Evolutionary conservation across 495 filamentous ascomycete species (phyloP), one percentile per base, ranked within the genome.

Genomic region (Xylaria venustula): DNA sequence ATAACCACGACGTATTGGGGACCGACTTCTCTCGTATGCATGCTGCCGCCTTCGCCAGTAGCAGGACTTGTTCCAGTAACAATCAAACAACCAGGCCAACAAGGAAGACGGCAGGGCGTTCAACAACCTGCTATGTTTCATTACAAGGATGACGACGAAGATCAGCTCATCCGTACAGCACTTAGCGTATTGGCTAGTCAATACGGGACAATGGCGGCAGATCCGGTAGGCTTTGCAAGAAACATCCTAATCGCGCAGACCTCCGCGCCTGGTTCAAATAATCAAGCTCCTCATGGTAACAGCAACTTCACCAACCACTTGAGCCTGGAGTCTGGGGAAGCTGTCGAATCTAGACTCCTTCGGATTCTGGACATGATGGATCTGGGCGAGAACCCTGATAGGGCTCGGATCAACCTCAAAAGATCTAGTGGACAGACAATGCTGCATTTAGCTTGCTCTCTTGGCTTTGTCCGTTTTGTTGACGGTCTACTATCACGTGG

Each of bases 1-100:
- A 88, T 86, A 1, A 90, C 88, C 9, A 93, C 90, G 11, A 90
- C 89, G 1, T 95, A 81, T 66, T 96, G 91, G 87, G 90, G 90
- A 22, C 84, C 89, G 52, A 87, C 84, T 44, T 89, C 88, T 19
- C 78, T 97, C n/a, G 90, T 95, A 41, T 96, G 91, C 68, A 75
- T 92, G 34, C 79, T 93, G 0, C 93, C 93, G 22, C 91, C 93
- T 2, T 86, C 87, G 28, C 73, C 83, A 12, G 77, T 79, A 44
- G 79, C 90, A 1, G 90, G 92, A 12, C 73, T 81, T 34, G 93
- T 97, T 1, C 77, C 83, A 8, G 90, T 97, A 28, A 87, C 88
- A 0, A 85, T 94, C 69, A 87, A 85, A 61, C 71, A 73, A 19
- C 81, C 84, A 64, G 66, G 80, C 60, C 71, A 73, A 19, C 81